Evolutionary conservation across 805 yeast genomes (phyloP).

Genomic region (Candida adriatica): DNA sequence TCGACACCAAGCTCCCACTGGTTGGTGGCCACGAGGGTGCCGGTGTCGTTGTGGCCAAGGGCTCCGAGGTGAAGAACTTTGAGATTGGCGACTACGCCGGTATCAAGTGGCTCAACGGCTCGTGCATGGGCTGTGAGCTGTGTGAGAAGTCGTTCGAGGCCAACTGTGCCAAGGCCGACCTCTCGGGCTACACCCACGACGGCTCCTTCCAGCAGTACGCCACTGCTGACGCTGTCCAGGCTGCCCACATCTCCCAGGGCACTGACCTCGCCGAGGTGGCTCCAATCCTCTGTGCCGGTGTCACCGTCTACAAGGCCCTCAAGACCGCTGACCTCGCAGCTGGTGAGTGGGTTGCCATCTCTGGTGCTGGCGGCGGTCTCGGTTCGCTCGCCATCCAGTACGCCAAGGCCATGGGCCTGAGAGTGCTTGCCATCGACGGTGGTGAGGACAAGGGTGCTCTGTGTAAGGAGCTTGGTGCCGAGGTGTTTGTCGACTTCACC

Average conservation of each 20-base stretch:
- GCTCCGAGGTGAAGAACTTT: constrained; percentile 51
- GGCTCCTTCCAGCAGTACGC: constrained; percentile 50
- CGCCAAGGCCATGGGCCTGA: constrained; percentile 68
- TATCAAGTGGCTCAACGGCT: constrained; percentile 63
- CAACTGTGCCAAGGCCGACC: constrained; percentile 61
- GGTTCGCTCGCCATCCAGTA: constrained; percentile 72
- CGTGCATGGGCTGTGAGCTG: constrained; percentile 57
- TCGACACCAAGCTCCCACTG: constrained; percentile 48
- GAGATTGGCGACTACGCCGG: constrained; percentile 63
- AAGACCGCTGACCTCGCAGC: constrained; percentile 49
- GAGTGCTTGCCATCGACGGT: constrained; percentile 67
- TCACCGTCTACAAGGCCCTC: constrained; percentile 56
- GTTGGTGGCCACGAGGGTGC: constrained; percentile 75
- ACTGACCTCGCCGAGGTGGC: constrained; percentile 49
- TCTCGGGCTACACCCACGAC: constrained; percentile 62
- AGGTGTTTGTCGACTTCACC: constrained; percentile 50
- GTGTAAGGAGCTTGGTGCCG: constrained; percentile 54
- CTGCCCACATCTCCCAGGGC: constrained; percentile 50
- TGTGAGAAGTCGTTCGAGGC: constrained; percentile 54
- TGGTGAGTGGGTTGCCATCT: constrained; percentile 68
- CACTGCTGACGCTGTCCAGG: constrained; percentile 58
- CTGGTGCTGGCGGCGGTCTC: constrained; percentile 80
- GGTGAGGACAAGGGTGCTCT: constrained; percentile 60
- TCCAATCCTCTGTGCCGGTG: constrained; percentile 46
- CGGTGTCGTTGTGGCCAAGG: constrained; percentile 59